Evolutionary conservation across 2,329 filamentous ascomycete species (phyloP).

Genomic region (Teratosphaeria pseudoeucalypti): DNA sequence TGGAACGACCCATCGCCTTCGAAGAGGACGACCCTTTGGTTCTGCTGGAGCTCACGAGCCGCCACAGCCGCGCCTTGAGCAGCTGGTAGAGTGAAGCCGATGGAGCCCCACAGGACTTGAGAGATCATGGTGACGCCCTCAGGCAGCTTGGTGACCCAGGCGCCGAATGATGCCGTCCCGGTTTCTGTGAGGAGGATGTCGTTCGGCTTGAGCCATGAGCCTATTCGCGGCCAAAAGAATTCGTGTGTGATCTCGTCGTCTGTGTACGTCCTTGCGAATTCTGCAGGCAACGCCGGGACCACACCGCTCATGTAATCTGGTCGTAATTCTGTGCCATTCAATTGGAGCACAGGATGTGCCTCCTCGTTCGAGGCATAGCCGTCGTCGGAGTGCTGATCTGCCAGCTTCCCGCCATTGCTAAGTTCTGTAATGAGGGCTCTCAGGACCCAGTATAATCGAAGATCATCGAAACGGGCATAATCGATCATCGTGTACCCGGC

Average conservation of each 20-base stretch:
- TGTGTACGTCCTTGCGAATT: neutral
- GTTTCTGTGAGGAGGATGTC: conserved; percentile 20
- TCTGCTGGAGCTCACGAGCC: neutral
- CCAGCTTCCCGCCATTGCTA: neutral
- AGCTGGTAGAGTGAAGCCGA: conserved; percentile 54
- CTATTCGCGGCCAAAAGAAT: conserved; percentile 68
- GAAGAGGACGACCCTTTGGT: conserved; percentile 61
- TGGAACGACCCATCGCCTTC: conserved; percentile 86
- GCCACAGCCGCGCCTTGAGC: conserved; percentile 64
- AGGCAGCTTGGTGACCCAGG: neutral
- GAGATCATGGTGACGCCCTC: neutral
- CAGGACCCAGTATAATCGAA: neutral
- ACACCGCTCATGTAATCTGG: conserved; percentile 8
- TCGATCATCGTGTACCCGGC: neutral
- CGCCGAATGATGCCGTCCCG: conserved; percentile 10
- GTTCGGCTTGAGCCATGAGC: conserved; percentile 55
- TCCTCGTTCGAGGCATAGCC: neutral
- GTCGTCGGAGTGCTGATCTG: neutral
- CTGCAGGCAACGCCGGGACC: conserved; percentile 2
- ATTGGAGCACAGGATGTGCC: neutral
- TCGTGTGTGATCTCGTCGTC: conserved; percentile 50
- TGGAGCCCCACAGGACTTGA: conserved; percentile 55
- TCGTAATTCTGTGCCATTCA: neutral
- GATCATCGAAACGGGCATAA: neutral
- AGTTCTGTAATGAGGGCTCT: neutral